Base-by-base conservation (phyloP, 352 stramenopile genomes). In the Globisporangium spiculum region DNA sequence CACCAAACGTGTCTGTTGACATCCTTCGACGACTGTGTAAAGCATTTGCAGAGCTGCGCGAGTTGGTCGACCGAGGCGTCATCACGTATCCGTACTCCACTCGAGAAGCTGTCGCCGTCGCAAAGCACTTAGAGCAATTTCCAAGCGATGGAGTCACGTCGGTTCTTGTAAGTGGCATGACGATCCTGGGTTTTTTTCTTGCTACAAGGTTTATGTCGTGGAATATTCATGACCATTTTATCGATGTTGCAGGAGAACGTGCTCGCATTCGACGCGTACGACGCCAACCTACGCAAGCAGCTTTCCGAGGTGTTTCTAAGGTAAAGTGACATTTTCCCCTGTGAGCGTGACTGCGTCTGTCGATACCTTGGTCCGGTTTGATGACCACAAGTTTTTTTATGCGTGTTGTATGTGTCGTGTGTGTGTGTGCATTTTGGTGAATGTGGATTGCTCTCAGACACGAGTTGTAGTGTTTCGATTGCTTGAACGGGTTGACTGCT, bases 51-150 rank as follows among this genome's bases (percentile, higher is more conserved):
- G 94, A 99, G 59, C 74, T 99, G 8, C 84, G 97, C 27, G 68
- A 86, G 34, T 68, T 97, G 44, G 84, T 97, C 54, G 88, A 99
- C 46, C 77, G 91, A 36, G 95, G 96, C 22, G 77, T 83, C 41
- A 87, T 99, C 48, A 85, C 87, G 38, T 99, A 99, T 69, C 96
- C 96, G 44, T 99, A 98, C 77, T 98, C 89, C 20, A 94, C 91
- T 10, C 81, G 97, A 38, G 97, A 99, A 73, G 90, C 92, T 10
- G 94, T 98, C n/a, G 88, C 88, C 2, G 90, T 98, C 3, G 92
- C 96, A 9, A 97, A 97, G 68, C 97, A 99, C 73, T 68, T 99
- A 27, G 83, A 98, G 41, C 70, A 81, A 54, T 99, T 98, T 67
- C 94, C 94, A 1, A 74, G 86, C 20, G 96, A 99, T 73, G 91